Evolutionary conservation across 805 yeast genomes (phyloP).

Genomic region (Saccharomycopsis synnaedendra): DNA sequence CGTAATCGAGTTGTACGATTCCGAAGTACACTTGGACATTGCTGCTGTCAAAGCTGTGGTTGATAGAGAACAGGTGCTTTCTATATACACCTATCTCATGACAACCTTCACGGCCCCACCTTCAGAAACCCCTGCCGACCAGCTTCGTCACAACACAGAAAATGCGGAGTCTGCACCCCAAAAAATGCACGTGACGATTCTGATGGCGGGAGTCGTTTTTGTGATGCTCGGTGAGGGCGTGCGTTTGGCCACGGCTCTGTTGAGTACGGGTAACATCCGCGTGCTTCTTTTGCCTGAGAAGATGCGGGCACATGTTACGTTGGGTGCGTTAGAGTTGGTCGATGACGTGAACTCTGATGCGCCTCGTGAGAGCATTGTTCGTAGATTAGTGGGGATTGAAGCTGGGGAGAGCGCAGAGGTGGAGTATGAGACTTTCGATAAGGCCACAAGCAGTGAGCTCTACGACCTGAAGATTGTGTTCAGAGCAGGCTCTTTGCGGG

Average conservation of each 20-base stretch:
- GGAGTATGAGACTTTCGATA: constrained; percentile 71
- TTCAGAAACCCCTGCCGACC: constrained; percentile 56
- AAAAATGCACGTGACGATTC: constrained; percentile 57
- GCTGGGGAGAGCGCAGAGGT: constrained; percentile 76
- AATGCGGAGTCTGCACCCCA: constrained; percentile 55
- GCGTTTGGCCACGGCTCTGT: constrained; percentile 62
- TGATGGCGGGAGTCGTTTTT: constrained; percentile 60
- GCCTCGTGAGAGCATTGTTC: constrained; percentile 43
- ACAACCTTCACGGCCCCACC: constrained; percentile 84
- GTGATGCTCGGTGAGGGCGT: constrained; percentile 76
- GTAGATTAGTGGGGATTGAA: constrained; percentile 66
- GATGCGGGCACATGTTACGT: constrained; percentile 54
- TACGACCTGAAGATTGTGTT: constrained; percentile 50
- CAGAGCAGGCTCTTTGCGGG: constrained; percentile 61
- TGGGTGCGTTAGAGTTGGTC: constrained; percentile 69
- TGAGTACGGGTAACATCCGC: constrained; percentile 61
- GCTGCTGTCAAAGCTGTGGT: constrained; percentile 70
- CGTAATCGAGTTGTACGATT: constrained; percentile 61
- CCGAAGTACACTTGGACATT: constrained; percentile 56
- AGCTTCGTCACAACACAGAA: constrained; percentile 54
- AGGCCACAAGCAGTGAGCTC: constrained; percentile 30
- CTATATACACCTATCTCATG: constrained; percentile 67
- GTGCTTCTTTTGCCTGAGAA: constrained; percentile 65
- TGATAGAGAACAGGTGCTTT: constrained; percentile 66
- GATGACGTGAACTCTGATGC: constrained; percentile 67